Evolutionary conservation across 768 basidiomycete species (phyloP), one percentile per base, ranked within the genome.

Genomic region (Mycena venus): DNA sequence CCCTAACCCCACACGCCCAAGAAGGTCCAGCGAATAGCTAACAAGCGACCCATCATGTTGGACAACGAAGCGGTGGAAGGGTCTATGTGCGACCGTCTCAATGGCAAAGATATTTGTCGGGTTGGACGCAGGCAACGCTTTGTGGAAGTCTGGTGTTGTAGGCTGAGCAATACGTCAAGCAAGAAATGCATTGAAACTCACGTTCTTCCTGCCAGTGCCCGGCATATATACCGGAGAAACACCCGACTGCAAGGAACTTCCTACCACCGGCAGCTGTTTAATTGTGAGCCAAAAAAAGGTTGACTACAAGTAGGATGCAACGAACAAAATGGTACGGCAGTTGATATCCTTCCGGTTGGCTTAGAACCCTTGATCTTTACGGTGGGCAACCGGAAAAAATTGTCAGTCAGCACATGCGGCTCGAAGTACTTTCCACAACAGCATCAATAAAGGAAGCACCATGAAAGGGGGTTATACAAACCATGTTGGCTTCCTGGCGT

Each of bases 401-500:
- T 85, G 76, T 94, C 92, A 25, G 91, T 88, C 40, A 95, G 66
- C 0, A 83, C 78, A 69, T 91, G 88, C 19, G 90, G 87, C 32
- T 90, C 90, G 74, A 94, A 95, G 87, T 90, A 92, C 95, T 96
- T 70, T 23, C 6, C 7, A 31, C 34, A 47, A n/a, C 55, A 56
- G 64, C 12, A n/a, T 44, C 7, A 67, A 38, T 23, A 34, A 61
- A 21, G 8, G 25, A 62, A 10, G 68, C 12, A 47, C 1, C 10
- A n/a, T 21, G 47, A 58, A 4, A 19, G 62, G 3, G 23, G 34
- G n/a, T 21, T 51, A 73, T 51, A 78, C 86, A 29, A 75, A 95
- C 95, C 91, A 91, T 91, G 77, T 94, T 96, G 21, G 87, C 88
- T 51, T 96, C 95, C 74, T 91, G 90, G 60, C 91, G 83, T 10